These are phyloP conservation scores for Viridothelium virens DNA, from an alignment of 495 filamentous ascomycete species.

Conservation along the genomic window DNA sequence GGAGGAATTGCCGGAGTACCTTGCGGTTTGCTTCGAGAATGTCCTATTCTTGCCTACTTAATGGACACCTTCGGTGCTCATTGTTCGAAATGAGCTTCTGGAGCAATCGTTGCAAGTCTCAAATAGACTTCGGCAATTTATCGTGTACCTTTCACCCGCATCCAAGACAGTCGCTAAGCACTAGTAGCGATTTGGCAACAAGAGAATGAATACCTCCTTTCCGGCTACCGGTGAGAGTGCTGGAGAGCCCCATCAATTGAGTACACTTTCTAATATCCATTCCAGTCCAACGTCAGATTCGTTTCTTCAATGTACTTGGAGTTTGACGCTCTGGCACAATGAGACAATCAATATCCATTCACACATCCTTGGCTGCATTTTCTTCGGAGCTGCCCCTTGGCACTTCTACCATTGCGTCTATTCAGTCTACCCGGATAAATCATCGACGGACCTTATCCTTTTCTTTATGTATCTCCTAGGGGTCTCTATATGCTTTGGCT, in stretches of 20 bases:
- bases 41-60: neutral
- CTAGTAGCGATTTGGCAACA: neutral
- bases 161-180: neutral
- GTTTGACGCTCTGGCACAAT: slow-evolving; percentile 35
- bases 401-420: slow-evolving; percentile 34
- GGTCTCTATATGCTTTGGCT: slow-evolving; percentile 44
- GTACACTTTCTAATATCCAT: neutral
- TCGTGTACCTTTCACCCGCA: neutral
- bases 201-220: slow-evolving; percentile 21
- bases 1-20: neutral
- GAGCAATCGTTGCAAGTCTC: neutral
- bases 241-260: neutral
- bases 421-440: slow-evolving; percentile 31
- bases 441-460: slow-evolving; percentile 37
- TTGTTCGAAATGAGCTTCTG: neutral
- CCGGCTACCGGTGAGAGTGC: slow-evolving; percentile 18
- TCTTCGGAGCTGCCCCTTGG: slow-evolving; percentile 39
- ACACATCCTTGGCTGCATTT: slow-evolving; percentile 42
- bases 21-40: neutral
- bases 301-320: slow-evolving; percentile 9
- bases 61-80: neutral
- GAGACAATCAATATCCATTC: slow-evolving; percentile 48
- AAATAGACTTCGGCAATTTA: neutral
- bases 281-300: slow-evolving; percentile 16
- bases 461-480: slow-evolving; percentile 44